A percentile compares a stretch with the other conserved stretches of the same genome.
Conservation (phyloP, 306 rosid species). For the Begonia masoniana region DNA sequence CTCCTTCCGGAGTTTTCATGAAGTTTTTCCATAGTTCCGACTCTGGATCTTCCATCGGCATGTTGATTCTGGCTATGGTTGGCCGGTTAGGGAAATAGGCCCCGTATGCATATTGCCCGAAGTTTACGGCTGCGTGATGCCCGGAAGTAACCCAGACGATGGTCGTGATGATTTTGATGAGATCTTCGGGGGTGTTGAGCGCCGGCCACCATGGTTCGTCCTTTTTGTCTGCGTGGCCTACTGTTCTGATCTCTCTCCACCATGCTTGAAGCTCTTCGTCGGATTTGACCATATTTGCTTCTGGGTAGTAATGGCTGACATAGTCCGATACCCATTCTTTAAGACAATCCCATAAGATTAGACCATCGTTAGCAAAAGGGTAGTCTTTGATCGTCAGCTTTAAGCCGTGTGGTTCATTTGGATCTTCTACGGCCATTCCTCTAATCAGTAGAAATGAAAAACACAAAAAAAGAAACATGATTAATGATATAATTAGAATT, state of each 20-base stretch:
- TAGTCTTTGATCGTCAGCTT: constrained; percentile 28
- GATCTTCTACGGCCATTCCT: constrained; percentile 32
- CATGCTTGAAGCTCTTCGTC: constrained; percentile 31
- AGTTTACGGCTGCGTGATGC: constrained; percentile 27
- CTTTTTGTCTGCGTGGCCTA: constrained; percentile 28
- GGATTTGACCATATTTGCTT: constrained; percentile 8
- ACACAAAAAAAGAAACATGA: not conserved
- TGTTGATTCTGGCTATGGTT: constrained; percentile 20
- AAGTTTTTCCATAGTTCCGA: constrained; percentile 13
- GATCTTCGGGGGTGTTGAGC: constrained; percentile 12
- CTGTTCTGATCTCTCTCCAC: constrained; percentile 30
- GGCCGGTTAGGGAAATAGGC: constrained; percentile 33
- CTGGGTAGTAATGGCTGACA: constrained; percentile 21
- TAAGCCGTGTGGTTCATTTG: constrained; percentile 21
- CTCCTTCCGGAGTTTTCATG: constrained; percentile 15
- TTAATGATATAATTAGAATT: not conserved
- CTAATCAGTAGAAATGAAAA: too few relatives aligned
- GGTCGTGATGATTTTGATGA: constrained; percentile 13
- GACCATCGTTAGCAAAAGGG: constrained; percentile 33
- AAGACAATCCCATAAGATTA: constrained; percentile 19
- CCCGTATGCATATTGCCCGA: constrained; percentile 23
- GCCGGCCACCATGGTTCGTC: constrained; percentile 36
- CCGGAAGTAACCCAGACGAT: constrained; percentile 29
- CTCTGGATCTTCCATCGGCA: constrained; percentile 20
- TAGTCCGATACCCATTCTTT: constrained; percentile 24